These are phyloP conservation scores for Backusella psychrophila DNA, from an alignment of 192 early-diverging fungal species.

Conservation along the genomic window DNA sequence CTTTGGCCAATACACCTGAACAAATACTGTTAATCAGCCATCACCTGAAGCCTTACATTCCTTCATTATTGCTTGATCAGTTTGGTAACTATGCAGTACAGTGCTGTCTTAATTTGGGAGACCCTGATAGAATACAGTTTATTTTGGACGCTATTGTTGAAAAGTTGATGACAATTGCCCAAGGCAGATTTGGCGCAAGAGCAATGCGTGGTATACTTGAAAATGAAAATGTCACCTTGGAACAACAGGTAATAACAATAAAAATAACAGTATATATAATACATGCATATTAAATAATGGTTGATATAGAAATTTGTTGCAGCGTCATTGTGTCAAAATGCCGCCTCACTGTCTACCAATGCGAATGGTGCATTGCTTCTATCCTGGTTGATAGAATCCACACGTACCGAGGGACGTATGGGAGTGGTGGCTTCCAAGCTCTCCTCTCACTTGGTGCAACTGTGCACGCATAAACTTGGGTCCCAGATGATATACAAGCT, in stretches of 20 bases:
- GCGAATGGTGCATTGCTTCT: conserved; percentile 88
- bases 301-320: conserved; percentile 80
- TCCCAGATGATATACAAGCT: conserved; percentile 79
- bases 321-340: conserved; percentile 81
- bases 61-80: conserved; percentile 90
- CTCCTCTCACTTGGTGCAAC: conserved; percentile 65
- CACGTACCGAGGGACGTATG: conserved; percentile 75
- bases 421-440: conserved; percentile 78
- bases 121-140: conserved; percentile 75
- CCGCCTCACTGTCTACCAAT: conserved; percentile 75
- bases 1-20: conserved; percentile 72
- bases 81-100: conserved; percentile 99
- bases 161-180: conserved; percentile 81
- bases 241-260: conserved; percentile 57
- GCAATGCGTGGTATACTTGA: conserved; percentile 92
- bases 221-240: conserved; percentile 70
- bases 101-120: conserved; percentile 82
- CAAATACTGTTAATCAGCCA: conserved; percentile 64
- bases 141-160: conserved; percentile 91
- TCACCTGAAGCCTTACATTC: conserved; percentile 66
- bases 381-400: conserved; percentile 90
- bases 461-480: conserved; percentile 88
- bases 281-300: background rate
- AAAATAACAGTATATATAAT: too few relatives aligned
- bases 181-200: conserved; percentile 91